Base-by-base conservation (phyloP, 2,329 filamentous ascomycete species). In the Fusarium protoensiforme region DNA sequence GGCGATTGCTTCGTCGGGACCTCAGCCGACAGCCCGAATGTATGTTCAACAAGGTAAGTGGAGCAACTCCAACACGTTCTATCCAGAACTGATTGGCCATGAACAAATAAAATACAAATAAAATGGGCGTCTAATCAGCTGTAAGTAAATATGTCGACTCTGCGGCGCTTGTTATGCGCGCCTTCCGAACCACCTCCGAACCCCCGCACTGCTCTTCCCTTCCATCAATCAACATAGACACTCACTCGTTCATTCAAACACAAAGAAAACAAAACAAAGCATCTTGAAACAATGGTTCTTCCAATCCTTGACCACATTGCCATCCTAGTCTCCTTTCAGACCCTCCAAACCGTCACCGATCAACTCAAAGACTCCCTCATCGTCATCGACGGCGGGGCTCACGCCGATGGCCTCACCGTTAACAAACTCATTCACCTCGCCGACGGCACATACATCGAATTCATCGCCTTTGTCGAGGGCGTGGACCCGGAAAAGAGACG, bases 361-460 rank as follows among this genome's bases (percentile, higher is more conserved):
- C 88, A 84, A 81, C 80, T 93, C 38, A 83, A 84, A 3, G 78
- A 85, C 7, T 82, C 86, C 57, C 91, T 93, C 81, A 87, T 85
- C 56, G 81, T 93, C 62, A 86, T 87, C 35, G 84, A 88, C 3
- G 91, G 92, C 62, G 91, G 91, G 38, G 84, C 82, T 18, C 91
- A 93, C 75, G 87, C 89, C 10, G 91, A 91, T 70, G 87, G 87
- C 16, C 83, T 83, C 72, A 93, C 87, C 2, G 87, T 86, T 68
- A 93, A 93, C 81, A 87, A 86, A 48, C 87, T 93, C 20, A 86
- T 92, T 22, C 81, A 92, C 16, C 87, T 93, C 67, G 76, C 83
- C 29, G 91, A 93, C 73, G 91, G 91, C 33, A 87, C 87, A 24
- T 93, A 93, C 80, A 83, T 93, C 61, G 91, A 93, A 77, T 82